Percentiles rank a stretch among this genome's conserved stretches.
Conservation (phyloP, 75 land plant genomes). For the Cupressus sempervirens region DNA sequence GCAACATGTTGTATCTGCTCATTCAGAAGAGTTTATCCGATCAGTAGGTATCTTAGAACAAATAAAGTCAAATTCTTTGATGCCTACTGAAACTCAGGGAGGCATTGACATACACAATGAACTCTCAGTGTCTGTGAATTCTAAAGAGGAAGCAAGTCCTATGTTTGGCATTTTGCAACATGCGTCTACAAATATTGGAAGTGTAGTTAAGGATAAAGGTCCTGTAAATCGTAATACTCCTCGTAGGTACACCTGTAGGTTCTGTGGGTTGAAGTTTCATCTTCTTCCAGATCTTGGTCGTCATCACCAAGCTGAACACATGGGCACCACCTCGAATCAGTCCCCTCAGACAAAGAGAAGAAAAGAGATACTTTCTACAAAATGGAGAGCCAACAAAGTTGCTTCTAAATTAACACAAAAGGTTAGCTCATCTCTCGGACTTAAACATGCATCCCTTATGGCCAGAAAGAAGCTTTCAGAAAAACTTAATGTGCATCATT, state of each 20-base stretch:
- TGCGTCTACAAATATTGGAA: background rate
- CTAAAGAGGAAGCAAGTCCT: slow-evolving; percentile 4
- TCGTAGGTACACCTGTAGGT: slow-evolving; percentile 59
- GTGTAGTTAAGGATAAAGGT: slow-evolving; percentile 5
- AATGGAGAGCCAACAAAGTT: slow-evolving; percentile 15
- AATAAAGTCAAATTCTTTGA: slow-evolving; percentile 9
- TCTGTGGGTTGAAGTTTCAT: slow-evolving; percentile 78
- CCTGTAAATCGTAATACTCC: slow-evolving; percentile 15
- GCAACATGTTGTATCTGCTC: slow-evolving; percentile 75
- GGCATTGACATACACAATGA: slow-evolving; percentile 1
- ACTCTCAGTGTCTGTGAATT: background rate
- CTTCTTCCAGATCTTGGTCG: slow-evolving; percentile 95
- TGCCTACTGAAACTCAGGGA: slow-evolving; percentile 15
- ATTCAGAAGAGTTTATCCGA: slow-evolving; percentile 46
- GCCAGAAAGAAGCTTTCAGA: slow-evolving; percentile 32
- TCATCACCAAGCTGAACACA: slow-evolving; percentile 97
- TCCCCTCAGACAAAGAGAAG: slow-evolving; percentile 27
- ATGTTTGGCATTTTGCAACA: background rate
- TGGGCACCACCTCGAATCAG: slow-evolving; percentile 25
- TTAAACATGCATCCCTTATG: background rate
- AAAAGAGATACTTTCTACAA: slow-evolving; percentile 6
- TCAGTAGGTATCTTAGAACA: slow-evolving; percentile 20
- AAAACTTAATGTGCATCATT: slow-evolving; percentile 6
- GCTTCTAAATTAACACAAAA: slow-evolving; percentile 37
- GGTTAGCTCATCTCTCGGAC: slow-evolving; percentile 2